Conservation (phyloP, 192 early-diverging fungal species). For the Lunasporangiospora selenospora region DNA sequence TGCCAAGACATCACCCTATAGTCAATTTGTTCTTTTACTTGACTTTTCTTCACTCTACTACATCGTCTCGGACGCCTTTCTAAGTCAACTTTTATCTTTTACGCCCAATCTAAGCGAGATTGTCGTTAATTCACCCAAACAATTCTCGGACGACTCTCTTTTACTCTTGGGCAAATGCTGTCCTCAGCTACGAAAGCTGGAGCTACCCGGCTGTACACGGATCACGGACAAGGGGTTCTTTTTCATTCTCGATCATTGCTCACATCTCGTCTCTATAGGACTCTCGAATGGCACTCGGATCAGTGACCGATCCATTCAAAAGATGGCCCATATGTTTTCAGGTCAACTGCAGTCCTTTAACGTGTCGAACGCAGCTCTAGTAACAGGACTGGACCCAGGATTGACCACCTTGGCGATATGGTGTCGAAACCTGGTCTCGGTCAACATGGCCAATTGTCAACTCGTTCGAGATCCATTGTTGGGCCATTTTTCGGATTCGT, state of each 20-base stretch:
- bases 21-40: conserved; percentile 11
- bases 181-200: neutral
- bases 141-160: conserved; percentile 38
- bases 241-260: conserved; percentile 1
- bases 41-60: conserved; percentile 44
- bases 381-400: conserved; percentile 11
- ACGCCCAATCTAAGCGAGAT: conserved; percentile 9
- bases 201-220: conserved; percentile 11
- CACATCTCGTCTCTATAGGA: neutral
- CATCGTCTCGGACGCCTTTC: conserved; percentile 40
- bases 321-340: neutral
- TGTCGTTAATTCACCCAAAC: conserved; percentile 25
- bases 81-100: conserved; percentile 18
- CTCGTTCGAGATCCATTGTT: conserved; percentile 4
- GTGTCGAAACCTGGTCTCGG: conserved; percentile 4
- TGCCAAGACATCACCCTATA: too few relatives aligned
- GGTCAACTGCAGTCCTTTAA: neutral
- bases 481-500: neutral
- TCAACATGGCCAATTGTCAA: conserved; percentile 13
- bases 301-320: neutral
- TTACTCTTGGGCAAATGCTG: conserved; percentile 7
- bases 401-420: conserved; percentile 2
- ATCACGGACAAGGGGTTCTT: conserved; percentile 23
- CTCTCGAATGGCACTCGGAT: neutral
- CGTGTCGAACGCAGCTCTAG: conserved; percentile 8